Percentiles rank a stretch among this genome's conserved stretches.
phyloP scores from a whole-genome alignment of 2,329 filamentous ascomycete species.

The Aspergillus pseudoterreus region DNA sequence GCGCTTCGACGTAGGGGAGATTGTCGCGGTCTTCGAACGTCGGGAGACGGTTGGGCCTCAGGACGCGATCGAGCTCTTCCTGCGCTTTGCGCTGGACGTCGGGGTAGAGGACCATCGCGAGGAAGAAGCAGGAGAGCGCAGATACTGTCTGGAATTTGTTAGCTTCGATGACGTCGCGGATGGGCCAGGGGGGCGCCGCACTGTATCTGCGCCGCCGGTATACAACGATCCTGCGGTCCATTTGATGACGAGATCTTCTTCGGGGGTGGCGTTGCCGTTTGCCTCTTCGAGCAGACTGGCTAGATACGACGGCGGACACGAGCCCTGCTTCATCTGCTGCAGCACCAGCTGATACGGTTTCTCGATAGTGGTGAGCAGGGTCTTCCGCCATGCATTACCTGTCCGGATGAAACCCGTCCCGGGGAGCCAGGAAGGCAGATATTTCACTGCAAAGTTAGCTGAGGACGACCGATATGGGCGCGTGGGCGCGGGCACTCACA shows the following conservation, averaged over 20 bases:
- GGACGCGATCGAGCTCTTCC: constrained; percentile 38
- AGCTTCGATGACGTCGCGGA: not conserved
- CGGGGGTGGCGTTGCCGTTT: constrained; percentile 17
- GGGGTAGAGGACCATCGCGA: constrained; percentile 52
- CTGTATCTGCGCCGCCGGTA: constrained; percentile 32
- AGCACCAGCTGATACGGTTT: constrained; percentile 44
- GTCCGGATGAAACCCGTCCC: constrained; percentile 43
- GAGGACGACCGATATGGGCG: not conserved
- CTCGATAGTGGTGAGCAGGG: constrained; percentile 29
- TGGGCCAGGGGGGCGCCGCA: not conserved
- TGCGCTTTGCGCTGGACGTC: constrained; percentile 51
- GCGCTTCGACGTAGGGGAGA: constrained; percentile 36
- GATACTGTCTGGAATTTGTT: constrained; percentile 37
- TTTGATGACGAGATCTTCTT: constrained; percentile 26
- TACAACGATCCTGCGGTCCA: constrained; percentile 39
- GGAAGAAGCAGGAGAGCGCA: constrained; percentile 42
- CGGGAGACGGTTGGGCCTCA: constrained; percentile 30
- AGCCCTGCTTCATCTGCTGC: constrained; percentile 34
- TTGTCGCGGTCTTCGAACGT: constrained; percentile 35
- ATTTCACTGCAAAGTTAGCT: constrained; percentile 18
- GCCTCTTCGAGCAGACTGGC: constrained; percentile 37
- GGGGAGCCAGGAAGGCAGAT: constrained; percentile 45
- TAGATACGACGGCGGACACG: constrained; percentile 35
- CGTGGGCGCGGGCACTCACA: constrained; percentile 8
- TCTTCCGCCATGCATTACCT: constrained; percentile 33